Base-by-base conservation (phyloP, 805 yeast species). In the Trichomonascus vanleenenianus region DNA sequence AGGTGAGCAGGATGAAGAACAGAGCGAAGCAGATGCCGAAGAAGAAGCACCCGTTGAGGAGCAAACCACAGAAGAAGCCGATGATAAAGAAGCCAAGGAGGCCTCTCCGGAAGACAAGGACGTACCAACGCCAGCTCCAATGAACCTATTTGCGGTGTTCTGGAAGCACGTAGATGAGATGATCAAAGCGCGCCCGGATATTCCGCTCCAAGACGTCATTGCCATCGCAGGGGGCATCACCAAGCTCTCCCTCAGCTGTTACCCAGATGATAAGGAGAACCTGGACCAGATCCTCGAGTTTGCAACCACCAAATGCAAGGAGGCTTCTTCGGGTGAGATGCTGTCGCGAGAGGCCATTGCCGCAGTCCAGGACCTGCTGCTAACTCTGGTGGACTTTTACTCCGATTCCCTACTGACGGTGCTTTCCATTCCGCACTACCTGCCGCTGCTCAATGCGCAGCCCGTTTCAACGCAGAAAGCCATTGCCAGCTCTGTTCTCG, bases 131-230 rank as follows among this genome's bases (percentile, higher is more conserved):
- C 56, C 53, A 14, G 51, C 48, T 2, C 56, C 53, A 41, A 50
- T 59, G 43, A 60, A 69, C 43, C 61, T 85, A 31, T 85, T 88
- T 57, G 72, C 71, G 32, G 71, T 72, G 14, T 83, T 88, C 59
- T 81, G 88, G 79, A 62, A 65, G 10, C 85, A 84, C 59, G 73
- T 85, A 47, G 61, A 70, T 30, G 73, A 72, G 39, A 60, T 88
- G 30, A 70, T 72, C 44, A 70, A 76, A 40, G 63, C 71, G 8
- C 77, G 83, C 49, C 83, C 85, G 0, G 83, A 79, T 41, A 63
- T 87, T n/a, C 68, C 86, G 0, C 58, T 75, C n/a, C 78, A 74
- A 25, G 91, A 85, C 49, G 76, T 77, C 45, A 73, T 84, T 7
- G 70, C 74, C 1, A 68, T 88, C 16, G 66, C 86, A 39, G 81